A percentile compares a stretch with the other conserved stretches of the same genome.
These are phyloP conservation scores for Pezicula neosporulosa DNA, from an alignment of 2,329 filamentous ascomycete genomes.

Conservation along the genomic window DNA sequence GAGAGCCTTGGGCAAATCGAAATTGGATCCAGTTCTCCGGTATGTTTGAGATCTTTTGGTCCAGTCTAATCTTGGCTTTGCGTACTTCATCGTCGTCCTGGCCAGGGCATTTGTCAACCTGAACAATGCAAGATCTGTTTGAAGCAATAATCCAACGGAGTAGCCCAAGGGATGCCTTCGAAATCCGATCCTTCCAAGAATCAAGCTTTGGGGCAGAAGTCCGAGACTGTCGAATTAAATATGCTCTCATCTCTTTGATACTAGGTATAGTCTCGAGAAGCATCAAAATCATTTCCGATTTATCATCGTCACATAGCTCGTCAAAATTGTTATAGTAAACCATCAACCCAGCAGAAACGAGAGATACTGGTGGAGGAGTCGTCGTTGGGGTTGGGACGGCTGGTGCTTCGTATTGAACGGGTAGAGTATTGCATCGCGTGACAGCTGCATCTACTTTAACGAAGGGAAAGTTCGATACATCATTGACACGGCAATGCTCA, in stretches of 20 bases:
- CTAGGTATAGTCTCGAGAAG: constrained; percentile 58
- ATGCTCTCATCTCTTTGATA: constrained; percentile 53
- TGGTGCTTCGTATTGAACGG: neutral
- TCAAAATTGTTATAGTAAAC: constrained; percentile 58
- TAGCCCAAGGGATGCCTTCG: constrained; percentile 62
- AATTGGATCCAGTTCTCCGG: constrained; percentile 69
- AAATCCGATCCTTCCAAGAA: constrained; percentile 57
- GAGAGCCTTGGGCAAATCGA: constrained; percentile 81
- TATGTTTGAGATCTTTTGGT: constrained; percentile 55
- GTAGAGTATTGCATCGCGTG: neutral
- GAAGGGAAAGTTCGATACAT: constrained; percentile 20
- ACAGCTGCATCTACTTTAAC: constrained; percentile 17
- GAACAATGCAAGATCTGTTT: constrained; percentile 81
- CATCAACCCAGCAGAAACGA: constrained; percentile 18
- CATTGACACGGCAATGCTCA: constrained; percentile 22
- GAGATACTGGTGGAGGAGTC: constrained; percentile 17
- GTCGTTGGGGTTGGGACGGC: constrained; percentile 19
- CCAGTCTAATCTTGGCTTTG: constrained; percentile 18
- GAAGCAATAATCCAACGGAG: constrained; percentile 88
- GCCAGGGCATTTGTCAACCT: constrained; percentile 51
- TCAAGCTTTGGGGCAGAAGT: constrained; percentile 28
- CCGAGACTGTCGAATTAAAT: constrained; percentile 33
- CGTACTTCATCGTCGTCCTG: constrained; percentile 18
- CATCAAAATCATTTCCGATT: constrained; percentile 45
- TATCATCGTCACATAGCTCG: constrained; percentile 39